Conservation (phyloP, 495 filamentous ascomycete genomes). For the Clohesyomyces aquaticus region DNA sequence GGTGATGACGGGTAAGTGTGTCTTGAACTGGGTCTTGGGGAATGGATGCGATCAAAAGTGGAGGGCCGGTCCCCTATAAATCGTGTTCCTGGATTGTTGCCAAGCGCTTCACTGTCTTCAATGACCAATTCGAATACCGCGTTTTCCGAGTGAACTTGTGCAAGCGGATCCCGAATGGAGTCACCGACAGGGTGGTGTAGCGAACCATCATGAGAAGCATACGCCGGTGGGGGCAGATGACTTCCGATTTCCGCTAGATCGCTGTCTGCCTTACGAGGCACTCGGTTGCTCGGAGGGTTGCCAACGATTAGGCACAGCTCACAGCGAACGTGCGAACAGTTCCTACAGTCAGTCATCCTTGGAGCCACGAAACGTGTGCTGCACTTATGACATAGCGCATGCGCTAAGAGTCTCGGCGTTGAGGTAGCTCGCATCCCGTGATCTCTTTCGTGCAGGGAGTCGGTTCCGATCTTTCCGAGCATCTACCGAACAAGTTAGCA, state of each 20-base stretch:
- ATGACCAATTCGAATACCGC: conserved; percentile 26
- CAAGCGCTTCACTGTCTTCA: conserved; percentile 12
- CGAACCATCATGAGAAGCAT: conserved; percentile 19
- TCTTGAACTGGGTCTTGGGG: not conserved
- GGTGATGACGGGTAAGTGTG: not conserved
- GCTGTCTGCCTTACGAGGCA: conserved; percentile 10
- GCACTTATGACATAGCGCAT: conserved; percentile 25
- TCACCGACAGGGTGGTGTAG: conserved; percentile 8
- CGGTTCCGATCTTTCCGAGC: conserved; percentile 28
- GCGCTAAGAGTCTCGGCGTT: conserved; percentile 9
- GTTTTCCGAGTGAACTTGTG: conserved; percentile 15
- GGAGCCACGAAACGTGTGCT: conserved; percentile 13
- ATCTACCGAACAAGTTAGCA: conserved; percentile 6
- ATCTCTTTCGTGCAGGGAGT: not conserved
- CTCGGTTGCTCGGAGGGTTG: not conserved
- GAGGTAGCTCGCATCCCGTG: conserved; percentile 17
- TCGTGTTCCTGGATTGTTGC: conserved; percentile 16
- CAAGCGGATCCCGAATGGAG: conserved; percentile 11
- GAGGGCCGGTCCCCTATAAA: conserved; percentile 30
- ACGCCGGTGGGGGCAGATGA: conserved; percentile 27
- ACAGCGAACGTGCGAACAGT: conserved; percentile 24
- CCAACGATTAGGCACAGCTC: conserved; percentile 11
- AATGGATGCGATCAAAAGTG: conserved; percentile 30
- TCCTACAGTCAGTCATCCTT: conserved; percentile 2
- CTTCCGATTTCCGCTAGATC: conserved; percentile 26